Base-by-base conservation (phyloP, 225 moss, liverwort and hornwort genomes). In the Neckera pumila region DNA sequence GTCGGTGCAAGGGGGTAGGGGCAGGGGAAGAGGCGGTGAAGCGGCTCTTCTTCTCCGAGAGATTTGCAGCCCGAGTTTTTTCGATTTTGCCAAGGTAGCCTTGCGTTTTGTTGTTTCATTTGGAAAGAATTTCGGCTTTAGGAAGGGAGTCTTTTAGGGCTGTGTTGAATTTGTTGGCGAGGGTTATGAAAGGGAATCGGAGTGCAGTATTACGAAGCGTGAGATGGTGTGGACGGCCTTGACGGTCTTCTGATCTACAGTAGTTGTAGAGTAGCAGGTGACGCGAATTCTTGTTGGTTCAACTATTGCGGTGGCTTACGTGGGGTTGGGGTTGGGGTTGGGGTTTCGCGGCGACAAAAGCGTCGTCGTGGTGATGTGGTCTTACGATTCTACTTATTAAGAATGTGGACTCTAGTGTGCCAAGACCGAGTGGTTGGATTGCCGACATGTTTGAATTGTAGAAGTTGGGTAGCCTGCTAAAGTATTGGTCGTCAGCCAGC, bases 211-310 rank as follows among this genome's bases (percentile, higher is more conserved):
- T 25, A 88, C 88, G 88, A 85, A 42, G 88, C 45, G 88, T 83
- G 85, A 85, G 64, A 65, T 76, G 23, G 28, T 28, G 69, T 45
- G 54, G 79, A 31, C 43, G 56, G 12, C 15, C n/a, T 83, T 58
- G 91, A 84, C 64, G 64, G 89, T 88, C 90, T 63, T 69, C 60
- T 84, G 56, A 51, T 88, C 85, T 85, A 88, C 88, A 90, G 88
- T 90, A 82, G 60, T 40, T 66, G 49, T 47, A 64, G 74, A 79
- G 25, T 71, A 73, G 47, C 70, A 14, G 89, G 82, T 79, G 63
- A 56, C 71, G 66, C 10, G 56, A 83, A 86, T 89, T 77, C n/a
- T 62, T 76, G 40, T 76, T 72, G 7, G 73, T 86, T 91, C 89
- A 84, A 89, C 84, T 66, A 89, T 75, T 75, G 73, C 91, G 89